A percentile compares a stretch with the other conserved stretches of the same genome.
Conservation (phyloP, 202 grass and related monocot species). For the Eragrostis tef region DNA sequence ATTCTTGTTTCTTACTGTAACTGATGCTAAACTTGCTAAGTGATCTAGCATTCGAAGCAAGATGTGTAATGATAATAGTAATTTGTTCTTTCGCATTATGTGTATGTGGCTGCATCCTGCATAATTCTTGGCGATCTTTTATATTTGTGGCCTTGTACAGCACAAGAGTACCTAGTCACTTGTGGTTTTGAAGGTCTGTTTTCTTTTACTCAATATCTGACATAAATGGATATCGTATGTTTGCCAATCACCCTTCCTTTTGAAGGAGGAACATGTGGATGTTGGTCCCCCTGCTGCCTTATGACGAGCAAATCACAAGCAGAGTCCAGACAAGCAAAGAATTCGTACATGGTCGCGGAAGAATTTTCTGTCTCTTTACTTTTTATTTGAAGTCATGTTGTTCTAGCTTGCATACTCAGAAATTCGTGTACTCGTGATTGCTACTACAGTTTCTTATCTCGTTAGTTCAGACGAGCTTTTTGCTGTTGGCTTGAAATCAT, state of each 20-base stretch:
- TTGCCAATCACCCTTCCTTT: background rate
- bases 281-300: background rate
- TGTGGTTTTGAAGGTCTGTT: background rate
- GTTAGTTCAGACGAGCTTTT: background rate
- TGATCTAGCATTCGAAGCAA: background rate
- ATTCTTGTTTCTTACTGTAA: background rate
- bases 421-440: slow-evolving; percentile 1
- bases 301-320: slow-evolving; percentile 4
- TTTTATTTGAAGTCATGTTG: background rate
- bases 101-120: background rate
- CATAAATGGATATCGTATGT: background rate
- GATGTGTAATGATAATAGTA: background rate
- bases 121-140: background rate
- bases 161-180: background rate
- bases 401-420: background rate
- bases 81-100: background rate
- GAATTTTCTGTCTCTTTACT: background rate
- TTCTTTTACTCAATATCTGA: background rate
- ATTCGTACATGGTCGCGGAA: background rate
- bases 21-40: background rate
- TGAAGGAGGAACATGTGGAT: background rate
- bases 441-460: background rate
- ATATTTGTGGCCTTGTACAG: background rate
- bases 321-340: background rate
- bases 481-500: background rate